phyloP scores from a whole-genome alignment of 345 rosid genomes.

The Theobroma cacao region DNA sequence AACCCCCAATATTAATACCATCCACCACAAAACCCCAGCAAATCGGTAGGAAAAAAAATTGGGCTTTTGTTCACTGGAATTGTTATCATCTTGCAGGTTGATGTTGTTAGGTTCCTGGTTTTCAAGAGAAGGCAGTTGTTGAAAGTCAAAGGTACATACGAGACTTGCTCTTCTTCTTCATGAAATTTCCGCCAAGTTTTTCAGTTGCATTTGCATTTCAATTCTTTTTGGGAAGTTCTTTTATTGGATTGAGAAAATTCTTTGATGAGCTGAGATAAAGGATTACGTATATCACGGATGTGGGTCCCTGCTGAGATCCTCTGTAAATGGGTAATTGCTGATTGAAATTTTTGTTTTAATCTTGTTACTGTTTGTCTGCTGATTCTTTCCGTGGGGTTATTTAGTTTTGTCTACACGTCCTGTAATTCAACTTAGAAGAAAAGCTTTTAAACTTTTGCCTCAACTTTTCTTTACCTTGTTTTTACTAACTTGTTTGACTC shows the following conservation, averaged over 20 bases:
- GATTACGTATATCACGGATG: background rate
- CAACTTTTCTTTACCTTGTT: no score
- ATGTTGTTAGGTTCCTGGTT: slow-evolving; percentile 68
- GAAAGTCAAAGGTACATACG: slow-evolving; percentile 39
- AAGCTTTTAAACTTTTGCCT: no score
- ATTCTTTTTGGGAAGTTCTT: slow-evolving; percentile 15
- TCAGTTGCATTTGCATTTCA: slow-evolving; percentile 3
- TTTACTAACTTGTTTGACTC: no score
- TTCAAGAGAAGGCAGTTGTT: slow-evolving; percentile 70
- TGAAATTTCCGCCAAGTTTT: slow-evolving; percentile 7
- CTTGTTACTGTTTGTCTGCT: background rate
- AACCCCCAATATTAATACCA: no score
- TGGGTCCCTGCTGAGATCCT: slow-evolving; percentile 16
- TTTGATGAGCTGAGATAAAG: slow-evolving; percentile 5
- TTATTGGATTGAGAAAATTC: slow-evolving; percentile 11
- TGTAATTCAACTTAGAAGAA: no score
- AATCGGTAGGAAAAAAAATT: slow-evolving; percentile 72
- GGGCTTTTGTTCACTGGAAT: slow-evolving; percentile 74
- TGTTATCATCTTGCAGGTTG: slow-evolving; percentile 63
- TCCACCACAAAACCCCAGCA: no score
- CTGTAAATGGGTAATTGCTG: slow-evolving; percentile 41
- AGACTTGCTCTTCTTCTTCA: slow-evolving; percentile 26
- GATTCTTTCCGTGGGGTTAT: background rate
- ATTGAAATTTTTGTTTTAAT: slow-evolving; percentile 9
- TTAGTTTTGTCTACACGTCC: slow-evolving; percentile 22